phyloP scores from a whole-genome alignment of 495 filamentous ascomycete species.

The Niebla homalea region DNA sequence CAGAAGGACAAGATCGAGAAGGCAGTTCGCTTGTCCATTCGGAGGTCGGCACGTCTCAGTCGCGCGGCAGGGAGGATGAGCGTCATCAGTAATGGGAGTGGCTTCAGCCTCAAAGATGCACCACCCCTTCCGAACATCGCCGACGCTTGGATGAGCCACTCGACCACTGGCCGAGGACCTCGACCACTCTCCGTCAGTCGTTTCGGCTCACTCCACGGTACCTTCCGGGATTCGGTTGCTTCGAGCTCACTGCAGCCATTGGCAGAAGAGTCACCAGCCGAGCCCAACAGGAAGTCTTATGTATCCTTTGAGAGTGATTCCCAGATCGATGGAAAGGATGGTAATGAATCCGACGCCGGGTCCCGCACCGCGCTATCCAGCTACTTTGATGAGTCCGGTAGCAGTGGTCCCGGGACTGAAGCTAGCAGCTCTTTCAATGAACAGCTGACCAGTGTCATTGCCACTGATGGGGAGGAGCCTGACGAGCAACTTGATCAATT shows the following conservation, averaged over 20 bases:
- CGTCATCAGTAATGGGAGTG: conserved; percentile 86
- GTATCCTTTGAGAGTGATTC: conserved; percentile 86
- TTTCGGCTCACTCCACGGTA: conserved; percentile 42
- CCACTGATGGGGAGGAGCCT: conserved; percentile 74
- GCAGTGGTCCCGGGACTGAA: conserved; percentile 49
- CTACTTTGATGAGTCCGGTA: conserved; percentile 74
- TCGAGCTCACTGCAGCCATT: conserved; percentile 78
- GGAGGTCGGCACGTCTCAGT: conserved; percentile 79
- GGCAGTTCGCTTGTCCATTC: conserved; percentile 80
- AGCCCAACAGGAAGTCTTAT: conserved; percentile 88
- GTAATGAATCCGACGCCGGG: conserved; percentile 54
- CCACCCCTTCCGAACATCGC: conserved; percentile 95
- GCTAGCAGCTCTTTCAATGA: conserved; percentile 57
- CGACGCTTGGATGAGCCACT: conserved; percentile 63
- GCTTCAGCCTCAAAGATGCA: conserved; percentile 74
- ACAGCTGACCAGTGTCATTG: conserved; percentile 44
- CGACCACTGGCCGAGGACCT: conserved; percentile 21
- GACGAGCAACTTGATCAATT: conserved; percentile 69
- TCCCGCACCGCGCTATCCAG: conserved; percentile 49
- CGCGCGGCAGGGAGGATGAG: conserved; percentile 82
- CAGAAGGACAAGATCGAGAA: conserved; percentile 83
- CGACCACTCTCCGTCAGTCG: conserved; percentile 52
- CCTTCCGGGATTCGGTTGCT: conserved; percentile 73
- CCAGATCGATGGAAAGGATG: conserved; percentile 38
- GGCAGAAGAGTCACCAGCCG: conserved; percentile 82